A percentile compares a stretch with the other conserved stretches of the same genome.
Evolutionary conservation across 2,329 filamentous ascomycete species (phyloP).

Genomic region (Penicillium sumatraense): DNA sequence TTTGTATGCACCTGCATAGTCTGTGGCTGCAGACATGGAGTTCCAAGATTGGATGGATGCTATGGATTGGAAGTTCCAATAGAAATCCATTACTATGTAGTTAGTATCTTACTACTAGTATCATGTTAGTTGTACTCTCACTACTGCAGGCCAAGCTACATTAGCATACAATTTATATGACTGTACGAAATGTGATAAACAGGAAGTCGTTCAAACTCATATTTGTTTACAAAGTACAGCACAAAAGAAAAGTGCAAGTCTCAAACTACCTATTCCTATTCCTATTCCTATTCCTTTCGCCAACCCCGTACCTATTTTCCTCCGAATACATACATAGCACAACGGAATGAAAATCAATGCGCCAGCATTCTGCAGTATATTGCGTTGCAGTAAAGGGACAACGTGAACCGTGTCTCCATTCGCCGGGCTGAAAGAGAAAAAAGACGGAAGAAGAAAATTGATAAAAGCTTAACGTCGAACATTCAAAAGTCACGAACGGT

Average conservation of each 20-base stretch:
- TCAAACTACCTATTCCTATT: slow-evolving; percentile 6
- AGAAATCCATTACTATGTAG: too few relatives aligned
- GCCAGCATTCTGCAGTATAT: not conserved
- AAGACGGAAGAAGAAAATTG: not conserved
- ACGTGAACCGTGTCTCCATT: slow-evolving; percentile 10
- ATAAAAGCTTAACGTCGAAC: not conserved
- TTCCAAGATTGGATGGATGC: too few relatives aligned
- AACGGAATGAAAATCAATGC: not conserved
- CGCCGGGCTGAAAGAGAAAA: slow-evolving; percentile 4
- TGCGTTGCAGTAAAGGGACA: not conserved
- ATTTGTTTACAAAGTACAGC: slow-evolving; percentile 11
- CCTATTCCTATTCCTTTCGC: slow-evolving; percentile 6
- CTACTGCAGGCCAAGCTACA: too few relatives aligned
- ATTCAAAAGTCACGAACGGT: too few relatives aligned
- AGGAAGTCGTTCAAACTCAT: not conserved
- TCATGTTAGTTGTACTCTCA: too few relatives aligned
- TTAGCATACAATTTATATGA: too few relatives aligned
- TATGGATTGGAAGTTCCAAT: too few relatives aligned
- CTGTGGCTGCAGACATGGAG: too few relatives aligned
- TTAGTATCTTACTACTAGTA: too few relatives aligned
- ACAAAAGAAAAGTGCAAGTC: slow-evolving; percentile 14
- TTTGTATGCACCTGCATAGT: too few relatives aligned
- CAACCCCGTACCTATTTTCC: slow-evolving; percentile 9
- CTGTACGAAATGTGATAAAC: too few relatives aligned
- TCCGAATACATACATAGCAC: slow-evolving; percentile 2